These are phyloP conservation scores for Sicyos edulis DNA, from an alignment of 306 rosid genomes.

Conservation along the genomic window DNA sequence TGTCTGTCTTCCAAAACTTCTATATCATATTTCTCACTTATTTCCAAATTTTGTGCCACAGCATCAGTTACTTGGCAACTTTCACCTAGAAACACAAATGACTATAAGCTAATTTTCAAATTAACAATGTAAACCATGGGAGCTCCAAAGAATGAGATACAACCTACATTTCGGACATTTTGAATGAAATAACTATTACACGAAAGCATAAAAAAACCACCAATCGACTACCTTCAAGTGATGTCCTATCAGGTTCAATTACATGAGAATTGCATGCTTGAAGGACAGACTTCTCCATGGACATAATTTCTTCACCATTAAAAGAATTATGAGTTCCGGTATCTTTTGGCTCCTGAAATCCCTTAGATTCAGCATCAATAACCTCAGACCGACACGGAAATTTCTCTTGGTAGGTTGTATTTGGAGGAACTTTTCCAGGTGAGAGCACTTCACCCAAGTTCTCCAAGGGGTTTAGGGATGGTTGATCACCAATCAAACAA, in stretches of 20 bases:
- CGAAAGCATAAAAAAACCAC: neutral
- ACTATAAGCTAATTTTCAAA: constrained; percentile 1
- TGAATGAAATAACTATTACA: neutral
- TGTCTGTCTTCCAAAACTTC: constrained; percentile 31
- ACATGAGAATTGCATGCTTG: constrained; percentile 52
- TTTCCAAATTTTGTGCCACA: constrained; percentile 26
- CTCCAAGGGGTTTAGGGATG: constrained; percentile 34
- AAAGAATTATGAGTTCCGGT: constrained; percentile 30
- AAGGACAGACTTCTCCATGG: constrained; percentile 38
- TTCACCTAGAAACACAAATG: constrained; percentile 38
- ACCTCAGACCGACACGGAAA: constrained; percentile 55
- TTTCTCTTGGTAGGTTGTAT: constrained; percentile 30
- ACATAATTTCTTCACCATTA: constrained; percentile 30
- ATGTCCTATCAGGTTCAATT: constrained; percentile 30
- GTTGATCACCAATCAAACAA: constrained; percentile 42
- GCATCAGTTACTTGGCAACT: constrained; percentile 29
- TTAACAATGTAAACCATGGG: neutral
- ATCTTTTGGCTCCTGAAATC: constrained; percentile 38
- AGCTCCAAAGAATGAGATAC: constrained; percentile 2
- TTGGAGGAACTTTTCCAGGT: constrained; percentile 30
- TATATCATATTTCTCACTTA: constrained; percentile 31
- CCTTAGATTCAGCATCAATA: constrained; percentile 49
- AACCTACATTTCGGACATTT: neutral
- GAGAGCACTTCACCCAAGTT: constrained; percentile 37
- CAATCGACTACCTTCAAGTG: constrained; percentile 43